Evolutionary conservation across 331 rosid species (phyloP).

Genomic region (Pyrus hybrid): DNA sequence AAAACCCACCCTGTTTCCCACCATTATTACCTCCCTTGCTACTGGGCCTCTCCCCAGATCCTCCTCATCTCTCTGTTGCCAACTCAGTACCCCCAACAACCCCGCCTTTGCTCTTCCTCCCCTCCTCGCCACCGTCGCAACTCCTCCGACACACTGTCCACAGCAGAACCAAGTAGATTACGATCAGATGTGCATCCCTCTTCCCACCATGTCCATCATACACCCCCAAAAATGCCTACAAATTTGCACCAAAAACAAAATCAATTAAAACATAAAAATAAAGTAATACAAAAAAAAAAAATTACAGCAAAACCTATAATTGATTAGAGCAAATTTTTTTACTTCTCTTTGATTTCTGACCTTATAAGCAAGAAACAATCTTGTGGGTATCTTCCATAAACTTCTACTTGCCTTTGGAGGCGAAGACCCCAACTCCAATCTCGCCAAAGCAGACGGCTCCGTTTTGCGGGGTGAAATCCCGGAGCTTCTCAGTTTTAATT

Average conservation of each 20-base stretch:
- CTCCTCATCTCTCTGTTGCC: background rate
- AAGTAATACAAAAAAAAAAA: background rate
- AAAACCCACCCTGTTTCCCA: conserved; percentile 51
- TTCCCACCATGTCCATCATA: conserved; percentile 11
- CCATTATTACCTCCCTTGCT: conserved; percentile 46
- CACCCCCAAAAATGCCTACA: too few species aligned
- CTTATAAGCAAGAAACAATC: too few species aligned
- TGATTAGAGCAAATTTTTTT: too few species aligned
- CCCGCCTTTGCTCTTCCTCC: conserved; percentile 8
- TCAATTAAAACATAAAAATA: too few species aligned
- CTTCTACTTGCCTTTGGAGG: too few species aligned
- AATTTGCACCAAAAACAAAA: too few species aligned
- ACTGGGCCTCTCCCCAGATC: conserved; percentile 14
- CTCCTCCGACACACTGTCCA: conserved; percentile 27
- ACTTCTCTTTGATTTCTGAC: too few species aligned
- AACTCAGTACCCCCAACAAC: background rate
- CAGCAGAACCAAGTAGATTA: conserved; percentile 19
- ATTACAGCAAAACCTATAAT: too few species aligned
- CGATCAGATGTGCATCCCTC: background rate
- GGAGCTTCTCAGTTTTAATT: conserved; percentile 15
- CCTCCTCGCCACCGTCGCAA: conserved; percentile 7
- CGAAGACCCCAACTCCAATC: too few species aligned
- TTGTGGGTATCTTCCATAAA: too few species aligned
- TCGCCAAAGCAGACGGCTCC: too few species aligned
- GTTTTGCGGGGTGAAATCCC: conserved; percentile 9